These are phyloP conservation scores for Yarrowia deformans DNA, from an alignment of 805 yeast species.

Conservation along the genomic window DNA sequence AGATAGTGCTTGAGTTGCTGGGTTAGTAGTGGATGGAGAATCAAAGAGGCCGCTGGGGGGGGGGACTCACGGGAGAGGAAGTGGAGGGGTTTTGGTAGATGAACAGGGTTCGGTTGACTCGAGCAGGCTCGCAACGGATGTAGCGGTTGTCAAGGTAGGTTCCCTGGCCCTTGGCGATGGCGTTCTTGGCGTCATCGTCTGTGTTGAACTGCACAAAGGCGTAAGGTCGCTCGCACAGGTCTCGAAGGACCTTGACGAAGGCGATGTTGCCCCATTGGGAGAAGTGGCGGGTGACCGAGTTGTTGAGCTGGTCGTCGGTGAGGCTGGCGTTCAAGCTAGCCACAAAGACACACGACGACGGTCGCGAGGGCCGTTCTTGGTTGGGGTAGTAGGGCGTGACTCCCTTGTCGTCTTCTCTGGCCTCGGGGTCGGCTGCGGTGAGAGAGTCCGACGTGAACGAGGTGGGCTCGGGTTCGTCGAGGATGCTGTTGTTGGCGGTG, in stretches of 20 bases:
- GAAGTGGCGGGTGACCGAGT: slow-evolving; percentile 68
- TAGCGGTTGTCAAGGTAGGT: slow-evolving; percentile 73
- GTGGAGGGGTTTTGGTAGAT: slow-evolving; percentile 12
- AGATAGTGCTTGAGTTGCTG: slow-evolving; percentile 53
- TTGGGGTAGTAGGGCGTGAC: slow-evolving; percentile 31
- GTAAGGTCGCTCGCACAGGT: slow-evolving; percentile 82
- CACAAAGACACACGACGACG: slow-evolving; percentile 87
- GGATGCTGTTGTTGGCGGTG: slow-evolving; percentile 16
- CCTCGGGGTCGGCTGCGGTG: slow-evolving; percentile 34
- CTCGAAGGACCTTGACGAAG: slow-evolving; percentile 79
- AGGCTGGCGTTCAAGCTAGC: slow-evolving; percentile 75
- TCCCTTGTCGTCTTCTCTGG: slow-evolving; percentile 2
- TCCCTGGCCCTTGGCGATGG: slow-evolving; percentile 73
- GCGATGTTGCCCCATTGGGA: slow-evolving; percentile 57
- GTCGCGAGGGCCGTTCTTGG: slow-evolving; percentile 53
- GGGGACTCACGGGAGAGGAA: slow-evolving; percentile 18
- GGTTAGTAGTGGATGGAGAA: background rate
- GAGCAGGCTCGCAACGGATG: slow-evolving; percentile 88
- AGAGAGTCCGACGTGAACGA: slow-evolving; percentile 37
- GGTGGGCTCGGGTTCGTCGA: slow-evolving; percentile 32
- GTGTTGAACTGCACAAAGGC: slow-evolving; percentile 87
- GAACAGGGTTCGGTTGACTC: slow-evolving; percentile 85
- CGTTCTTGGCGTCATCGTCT: slow-evolving; percentile 72
- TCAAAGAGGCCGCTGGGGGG: too few relatives aligned
- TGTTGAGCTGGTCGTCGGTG: slow-evolving; percentile 74